These are phyloP conservation scores for Pyrus hybrid DNA, from an alignment of 331 rosid species.

Conservation along the genomic window DNA sequence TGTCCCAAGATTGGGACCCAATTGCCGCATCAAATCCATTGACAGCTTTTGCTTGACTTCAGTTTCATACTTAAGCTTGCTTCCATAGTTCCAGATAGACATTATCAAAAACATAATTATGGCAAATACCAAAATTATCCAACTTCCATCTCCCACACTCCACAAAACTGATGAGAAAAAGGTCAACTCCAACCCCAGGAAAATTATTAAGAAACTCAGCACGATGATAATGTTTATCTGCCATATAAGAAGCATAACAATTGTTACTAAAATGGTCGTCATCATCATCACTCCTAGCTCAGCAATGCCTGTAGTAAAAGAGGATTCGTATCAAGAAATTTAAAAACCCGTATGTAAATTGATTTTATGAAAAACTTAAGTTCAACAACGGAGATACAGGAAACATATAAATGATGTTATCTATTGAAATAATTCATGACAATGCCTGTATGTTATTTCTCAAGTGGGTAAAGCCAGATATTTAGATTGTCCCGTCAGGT, in stretches of 20 bases:
- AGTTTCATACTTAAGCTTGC: constrained; percentile 94
- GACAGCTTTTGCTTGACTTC: constrained; percentile 91
- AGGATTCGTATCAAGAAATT: not conserved
- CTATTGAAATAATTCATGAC: not conserved
- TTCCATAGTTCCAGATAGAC: constrained; percentile 92
- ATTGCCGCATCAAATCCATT: constrained; percentile 77
- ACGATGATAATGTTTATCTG: constrained; percentile 74
- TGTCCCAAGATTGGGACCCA: constrained; percentile 90
- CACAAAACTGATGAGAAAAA: constrained; percentile 87
- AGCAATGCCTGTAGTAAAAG: constrained; percentile 76
- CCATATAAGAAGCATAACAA: constrained; percentile 99
- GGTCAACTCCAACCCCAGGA: constrained; percentile 80
- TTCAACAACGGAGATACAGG: not conserved
- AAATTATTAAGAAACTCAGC: constrained; percentile 50
- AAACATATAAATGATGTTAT: not conserved
- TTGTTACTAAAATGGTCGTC: constrained; percentile 78
- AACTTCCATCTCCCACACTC: constrained; percentile 95
- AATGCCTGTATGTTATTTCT: not conserved
- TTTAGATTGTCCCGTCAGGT: not conserved
- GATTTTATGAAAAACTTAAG: constrained; percentile 1
- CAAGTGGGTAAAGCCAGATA: not conserved
- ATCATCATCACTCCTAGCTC: constrained; percentile 98
- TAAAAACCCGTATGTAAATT: not conserved
- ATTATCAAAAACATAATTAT: constrained; percentile 73
- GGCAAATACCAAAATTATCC: constrained; percentile 91